Base-by-base conservation (phyloP, 2,329 filamentous ascomycete species). In the Penicillium freii region DNA sequence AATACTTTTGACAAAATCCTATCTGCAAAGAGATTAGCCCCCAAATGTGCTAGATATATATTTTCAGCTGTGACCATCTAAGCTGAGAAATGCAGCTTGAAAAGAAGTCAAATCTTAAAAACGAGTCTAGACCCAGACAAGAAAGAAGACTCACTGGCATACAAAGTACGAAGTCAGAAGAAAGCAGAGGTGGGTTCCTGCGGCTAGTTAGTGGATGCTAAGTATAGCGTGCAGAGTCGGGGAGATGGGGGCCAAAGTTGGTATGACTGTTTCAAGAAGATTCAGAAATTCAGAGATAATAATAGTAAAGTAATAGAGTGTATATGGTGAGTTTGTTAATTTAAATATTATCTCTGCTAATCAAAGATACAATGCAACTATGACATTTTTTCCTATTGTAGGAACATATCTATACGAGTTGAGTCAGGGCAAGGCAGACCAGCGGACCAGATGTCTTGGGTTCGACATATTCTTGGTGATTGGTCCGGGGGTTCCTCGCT, bases 341-440 rank as follows among this genome's bases (percentile, higher is more conserved):
- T 19, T 27, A 15, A 29, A 51, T 17, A 25, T 33, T 42, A 9
- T 45, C 7, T 27, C 8, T 21, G 19, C 11, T 25, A 19, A 25
- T 33, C 17, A 17, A 34, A n/a, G 13, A 10, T n/a, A 17, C 10
- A 49, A 47, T 31, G 15, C 15, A 17, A 6, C 7, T 8, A 39
- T 17, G 13, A 43, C 1, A 25, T 17, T 4, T n/a, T n/a, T 52
- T 27, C 17, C 50, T 45, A 27, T 25, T 45, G 15, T 1, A 9
- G 25, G 21, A 29, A 23, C 34, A 36, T 9, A 40, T 47, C 19
- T 46, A 53, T 53, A 53, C 39, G 46, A 51, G 27, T 57, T 57
- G 54, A 53, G 27, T 57, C 49, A 53, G 17, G 43, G 9, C 49
- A 19, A 53, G 48, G 54, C 48, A 45, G 40, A 52, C 36, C 34